A percentile compares a stretch with the other conserved stretches of the same genome.
These are phyloP conservation scores for Blastobotrys peoriensis DNA, from an alignment of 805 yeast species.

Conservation along the genomic window DNA sequence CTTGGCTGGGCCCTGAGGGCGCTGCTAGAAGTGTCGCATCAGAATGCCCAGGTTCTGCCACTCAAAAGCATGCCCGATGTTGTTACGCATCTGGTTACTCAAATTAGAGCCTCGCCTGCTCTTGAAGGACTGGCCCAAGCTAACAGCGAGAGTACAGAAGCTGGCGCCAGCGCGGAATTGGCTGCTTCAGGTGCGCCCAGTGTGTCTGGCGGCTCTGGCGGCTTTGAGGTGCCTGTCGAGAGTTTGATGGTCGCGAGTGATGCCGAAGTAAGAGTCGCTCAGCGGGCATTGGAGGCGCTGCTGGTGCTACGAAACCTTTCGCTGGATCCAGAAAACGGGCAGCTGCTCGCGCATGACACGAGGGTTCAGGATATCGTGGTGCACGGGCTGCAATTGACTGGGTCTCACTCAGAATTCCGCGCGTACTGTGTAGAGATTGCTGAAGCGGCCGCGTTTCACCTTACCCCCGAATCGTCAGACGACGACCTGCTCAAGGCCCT, in stretches of 20 bases:
- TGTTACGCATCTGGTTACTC: conserved; percentile 37
- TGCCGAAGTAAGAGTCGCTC: conserved; percentile 22
- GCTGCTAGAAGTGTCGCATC: conserved; percentile 40
- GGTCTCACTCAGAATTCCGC: conserved; percentile 46
- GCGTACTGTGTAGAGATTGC: conserved; percentile 69
- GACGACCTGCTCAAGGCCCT: conserved; percentile 61
- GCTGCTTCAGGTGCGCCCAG: conserved; percentile 1
- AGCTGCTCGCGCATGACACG: conserved; percentile 53
- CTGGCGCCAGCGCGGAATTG: conserved; percentile 7
- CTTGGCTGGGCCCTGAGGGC: conserved; percentile 65
- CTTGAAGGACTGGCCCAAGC: conserved; percentile 30
- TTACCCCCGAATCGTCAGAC: conserved; percentile 65
- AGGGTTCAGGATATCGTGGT: conserved; percentile 34
- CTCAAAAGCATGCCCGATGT: conserved; percentile 39
- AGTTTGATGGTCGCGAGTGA: conserved; percentile 12
- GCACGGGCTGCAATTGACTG: conserved; percentile 28
- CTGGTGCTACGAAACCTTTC: conserved; percentile 73
- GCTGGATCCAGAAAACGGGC: conserved; percentile 80
- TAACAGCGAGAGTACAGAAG: conserved; percentile 23
- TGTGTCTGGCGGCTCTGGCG: neutral
- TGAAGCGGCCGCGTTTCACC: conserved; percentile 78
- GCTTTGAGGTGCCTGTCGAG: conserved; percentile 11
- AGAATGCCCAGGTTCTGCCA: conserved; percentile 44
- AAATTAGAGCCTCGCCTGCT: conserved; percentile 32
- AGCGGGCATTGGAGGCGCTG: conserved; percentile 42